Base-by-base conservation (phyloP, 352 stramenopile species). In the Phytophthora nicotianae region DNA sequence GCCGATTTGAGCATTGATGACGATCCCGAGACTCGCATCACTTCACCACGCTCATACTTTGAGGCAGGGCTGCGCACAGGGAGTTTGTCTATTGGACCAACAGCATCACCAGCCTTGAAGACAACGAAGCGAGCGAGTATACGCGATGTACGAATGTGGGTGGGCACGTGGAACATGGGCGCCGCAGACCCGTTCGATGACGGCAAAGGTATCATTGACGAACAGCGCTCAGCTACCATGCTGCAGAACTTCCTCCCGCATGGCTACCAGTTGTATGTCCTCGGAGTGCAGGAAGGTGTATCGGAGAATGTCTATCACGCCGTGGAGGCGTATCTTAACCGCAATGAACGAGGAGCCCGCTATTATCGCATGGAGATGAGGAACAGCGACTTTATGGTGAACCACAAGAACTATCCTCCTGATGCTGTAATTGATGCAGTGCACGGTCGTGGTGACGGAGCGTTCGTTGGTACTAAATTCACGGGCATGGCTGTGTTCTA, bases 161-260 rank as follows among this genome's bases (percentile, higher is more conserved):
- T 90, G 4, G 88, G 88, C 5, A 89, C 83, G 20, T 96, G 88
- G 88, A 96, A 96, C 68, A 89, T 96, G 72, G 85, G 83, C 2
- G 86, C 86, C 0, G 75, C 84, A 7, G 88, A 95, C 49, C 87
- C 86, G 11, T 93, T 95, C 50, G 77, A 79, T 4, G 83, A 94
- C 38, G 77, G 76, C 26, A 72, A 72, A 35, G 83, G 81, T 0
- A 86, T 92, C 42, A 88, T 92, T 51, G 85, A 94, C 46, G 85
- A 92, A 35, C 77, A 89, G 64, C 72, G 75, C 3, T 90, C 81
- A 0, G 79, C 79, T 0, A 59, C 66, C 5, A 91, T 91, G 83
- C 63, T 96, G n/a, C 69, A 83, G 53, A 72, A 88, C 35, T 88
- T 95, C 38, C 45, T 95, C 9, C 88, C 88, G 1, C 77, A 88